phyloP scores from a whole-genome alignment of 306 rosid species.

The Quercus ilex region DNA sequence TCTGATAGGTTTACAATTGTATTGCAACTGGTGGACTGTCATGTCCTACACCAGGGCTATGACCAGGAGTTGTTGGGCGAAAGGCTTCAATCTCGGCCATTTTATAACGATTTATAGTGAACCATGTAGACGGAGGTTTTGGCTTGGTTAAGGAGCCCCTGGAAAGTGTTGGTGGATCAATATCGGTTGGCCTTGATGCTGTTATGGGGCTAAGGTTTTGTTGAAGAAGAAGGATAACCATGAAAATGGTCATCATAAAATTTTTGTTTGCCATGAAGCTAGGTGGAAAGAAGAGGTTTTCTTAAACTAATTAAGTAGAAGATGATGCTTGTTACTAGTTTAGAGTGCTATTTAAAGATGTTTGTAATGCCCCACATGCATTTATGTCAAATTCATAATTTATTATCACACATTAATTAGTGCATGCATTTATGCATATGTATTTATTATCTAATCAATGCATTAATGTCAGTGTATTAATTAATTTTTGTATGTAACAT shows the following conservation, averaged over 20 bases:
- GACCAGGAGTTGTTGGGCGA: conserved; percentile 57
- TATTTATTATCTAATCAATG: no score
- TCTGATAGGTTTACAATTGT: background rate
- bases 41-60: conserved; percentile 68
- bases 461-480: no score
- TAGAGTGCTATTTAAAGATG: no score
- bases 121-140: conserved; percentile 36
- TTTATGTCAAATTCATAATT: no score
- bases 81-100: conserved; percentile 34
- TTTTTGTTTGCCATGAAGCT: conserved; percentile 30
- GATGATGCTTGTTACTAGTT: no score
- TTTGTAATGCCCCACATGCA: no score
- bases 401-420: no score
- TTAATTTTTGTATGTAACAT: no score
- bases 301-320: background rate
- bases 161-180: conserved; percentile 27
- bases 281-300: background rate
- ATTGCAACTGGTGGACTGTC: conserved; percentile 19
- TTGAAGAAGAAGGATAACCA: conserved; percentile 31
- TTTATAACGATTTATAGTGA: conserved; percentile 38
- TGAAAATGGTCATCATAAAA: conserved; percentile 10
- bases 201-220: conserved; percentile 20
- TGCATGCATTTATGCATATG: no score
- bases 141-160: conserved; percentile 24
- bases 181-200: conserved; percentile 39